Percentiles rank a stretch among this genome's conserved stretches.
Conservation (phyloP, 2,329 filamentous ascomycete species). For the Phoma herbarum region DNA sequence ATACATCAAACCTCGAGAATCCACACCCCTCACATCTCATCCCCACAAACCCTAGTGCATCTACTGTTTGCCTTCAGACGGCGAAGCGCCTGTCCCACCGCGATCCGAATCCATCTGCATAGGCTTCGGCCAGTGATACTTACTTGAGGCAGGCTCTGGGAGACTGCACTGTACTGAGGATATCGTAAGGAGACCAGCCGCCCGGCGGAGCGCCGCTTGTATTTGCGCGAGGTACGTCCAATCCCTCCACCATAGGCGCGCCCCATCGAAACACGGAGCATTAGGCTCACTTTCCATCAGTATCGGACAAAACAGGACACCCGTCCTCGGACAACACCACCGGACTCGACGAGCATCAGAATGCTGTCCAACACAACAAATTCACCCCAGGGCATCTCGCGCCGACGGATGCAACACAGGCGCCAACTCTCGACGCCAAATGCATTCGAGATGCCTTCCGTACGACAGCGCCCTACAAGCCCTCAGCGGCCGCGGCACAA, state of each 20-base stretch:
- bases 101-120: slow-evolving; percentile 26
- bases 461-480: slow-evolving; percentile 70
- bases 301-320: slow-evolving; percentile 52
- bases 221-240: slow-evolving; percentile 76
- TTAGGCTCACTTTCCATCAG: slow-evolving; percentile 45
- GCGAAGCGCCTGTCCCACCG: slow-evolving; percentile 14
- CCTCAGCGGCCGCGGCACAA: slow-evolving; percentile 63
- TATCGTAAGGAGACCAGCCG: slow-evolving; percentile 59
- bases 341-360: slow-evolving; percentile 74
- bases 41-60: slow-evolving; percentile 33
- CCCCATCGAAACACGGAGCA: slow-evolving; percentile 3
- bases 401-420: slow-evolving; percentile 78
- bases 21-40: slow-evolving; percentile 34
- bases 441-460: slow-evolving; percentile 78
- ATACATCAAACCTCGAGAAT: slow-evolving; percentile 32
- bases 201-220: slow-evolving; percentile 82
- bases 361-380: slow-evolving; percentile 75
- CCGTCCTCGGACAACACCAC: slow-evolving; percentile 53
- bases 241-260: background rate
- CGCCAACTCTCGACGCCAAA: slow-evolving; percentile 88
- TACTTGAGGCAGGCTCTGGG: slow-evolving; percentile 50
- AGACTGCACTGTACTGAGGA: slow-evolving; percentile 55
- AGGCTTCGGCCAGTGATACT: slow-evolving; percentile 47
- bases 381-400: slow-evolving; percentile 75
- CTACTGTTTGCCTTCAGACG: slow-evolving; percentile 25